phyloP scores from a whole-genome alignment of 2,329 filamentous ascomycete species.

The Byssochlamys sp. region DNA sequence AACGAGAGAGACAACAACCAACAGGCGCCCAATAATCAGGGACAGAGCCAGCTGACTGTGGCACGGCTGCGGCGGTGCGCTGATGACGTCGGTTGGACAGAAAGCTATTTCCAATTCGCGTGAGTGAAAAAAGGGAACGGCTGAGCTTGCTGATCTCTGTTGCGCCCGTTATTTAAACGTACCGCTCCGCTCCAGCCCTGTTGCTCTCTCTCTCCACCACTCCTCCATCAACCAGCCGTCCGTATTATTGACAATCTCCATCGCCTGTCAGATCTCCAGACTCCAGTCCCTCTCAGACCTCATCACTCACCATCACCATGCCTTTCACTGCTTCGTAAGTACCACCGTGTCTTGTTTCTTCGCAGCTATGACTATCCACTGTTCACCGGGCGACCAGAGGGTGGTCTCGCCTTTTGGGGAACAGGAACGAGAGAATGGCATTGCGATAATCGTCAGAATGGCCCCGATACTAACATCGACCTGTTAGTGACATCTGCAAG shows the following conservation, averaged over 20 bases:
- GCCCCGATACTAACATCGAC: background rate
- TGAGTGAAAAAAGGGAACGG: background rate
- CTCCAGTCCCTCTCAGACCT: background rate
- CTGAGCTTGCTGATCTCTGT: slow-evolving; percentile 1
- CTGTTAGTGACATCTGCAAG: slow-evolving; percentile 61
- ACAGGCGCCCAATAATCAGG: background rate
- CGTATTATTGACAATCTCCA: background rate
- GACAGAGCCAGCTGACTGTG: background rate
- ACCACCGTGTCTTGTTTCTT: slow-evolving; percentile 3
- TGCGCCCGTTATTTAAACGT: slow-evolving; percentile 7
- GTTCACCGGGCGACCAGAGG: background rate
- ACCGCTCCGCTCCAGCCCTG: slow-evolving; percentile 2
- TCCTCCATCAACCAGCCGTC: background rate
- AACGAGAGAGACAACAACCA: background rate
- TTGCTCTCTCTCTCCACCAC: background rate
- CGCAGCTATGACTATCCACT: slow-evolving; percentile 1
- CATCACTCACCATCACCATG: slow-evolving; percentile 33
- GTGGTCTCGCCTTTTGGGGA: background rate
- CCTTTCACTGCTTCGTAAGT: slow-evolving; percentile 44
- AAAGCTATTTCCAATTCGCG: background rate
- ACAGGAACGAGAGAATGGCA: background rate
- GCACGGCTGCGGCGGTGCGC: slow-evolving; percentile 5
- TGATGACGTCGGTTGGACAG: slow-evolving; percentile 6
- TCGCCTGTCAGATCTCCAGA: background rate
- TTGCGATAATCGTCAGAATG: background rate